Conservation (phyloP, 345 rosid species). For the Arabidopsis arenosa region DNA sequence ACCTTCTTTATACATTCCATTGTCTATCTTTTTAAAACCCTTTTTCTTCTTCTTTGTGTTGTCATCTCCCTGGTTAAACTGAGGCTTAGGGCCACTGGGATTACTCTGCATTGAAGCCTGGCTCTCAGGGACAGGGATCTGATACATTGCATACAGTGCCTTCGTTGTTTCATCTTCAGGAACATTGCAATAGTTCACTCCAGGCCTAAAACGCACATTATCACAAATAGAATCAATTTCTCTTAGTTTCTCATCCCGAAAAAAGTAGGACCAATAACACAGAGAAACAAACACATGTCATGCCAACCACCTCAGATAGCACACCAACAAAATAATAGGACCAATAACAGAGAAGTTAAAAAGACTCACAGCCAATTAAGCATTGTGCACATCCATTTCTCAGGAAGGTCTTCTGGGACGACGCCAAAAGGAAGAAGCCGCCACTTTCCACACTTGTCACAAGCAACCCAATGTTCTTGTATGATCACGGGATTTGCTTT, state of each 20-base stretch:
- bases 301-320: constrained; percentile 33
- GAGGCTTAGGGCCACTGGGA: constrained; percentile 38
- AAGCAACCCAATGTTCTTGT: constrained; percentile 83
- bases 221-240: constrained; percentile 35
- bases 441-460: constrained; percentile 92
- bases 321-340: constrained; percentile 1
- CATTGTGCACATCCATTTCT: constrained; percentile 96
- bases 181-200: constrained; percentile 73
- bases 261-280: constrained; percentile 10
- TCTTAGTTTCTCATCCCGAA: constrained; percentile 13
- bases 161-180: constrained; percentile 80
- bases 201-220: constrained; percentile 66
- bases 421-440: constrained; percentile 87
- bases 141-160: constrained; percentile 60
- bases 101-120: constrained; percentile 55
- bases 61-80: constrained; percentile 40
- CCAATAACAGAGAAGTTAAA: constrained; percentile 11
- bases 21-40: constrained; percentile 54
- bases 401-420: constrained; percentile 71
- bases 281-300: constrained; percentile 13
- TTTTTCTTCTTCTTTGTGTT: constrained; percentile 56
- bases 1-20: constrained; percentile 50
- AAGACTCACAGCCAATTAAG: constrained; percentile 96
- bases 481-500: constrained; percentile 56
- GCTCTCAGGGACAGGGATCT: constrained; percentile 51